Percentiles rank a stretch among this genome's conserved stretches.
phyloP scores from a whole-genome alignment of 345 rosid genomes.

The Lepidium africanum region DNA sequence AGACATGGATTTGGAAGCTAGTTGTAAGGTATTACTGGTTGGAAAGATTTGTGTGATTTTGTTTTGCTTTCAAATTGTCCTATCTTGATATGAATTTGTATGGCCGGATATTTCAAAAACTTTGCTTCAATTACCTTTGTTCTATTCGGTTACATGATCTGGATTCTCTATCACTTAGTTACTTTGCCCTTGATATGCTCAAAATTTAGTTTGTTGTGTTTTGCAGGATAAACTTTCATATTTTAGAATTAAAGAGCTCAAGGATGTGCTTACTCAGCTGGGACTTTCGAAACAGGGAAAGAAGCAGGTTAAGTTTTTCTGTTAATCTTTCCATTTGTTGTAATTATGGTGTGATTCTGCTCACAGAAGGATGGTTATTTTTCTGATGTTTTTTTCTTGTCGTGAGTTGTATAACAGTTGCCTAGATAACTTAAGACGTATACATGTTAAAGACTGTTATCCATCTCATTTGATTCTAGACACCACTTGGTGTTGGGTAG shows the following conservation, averaged over 20 bases:
- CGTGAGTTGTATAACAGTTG: no score
- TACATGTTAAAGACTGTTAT: no score
- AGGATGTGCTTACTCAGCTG: constrained; percentile 71
- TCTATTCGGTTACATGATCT: no score
- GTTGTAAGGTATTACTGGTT: constrained; percentile 56
- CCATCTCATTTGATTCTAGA: no score
- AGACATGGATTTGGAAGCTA: constrained; percentile 68
- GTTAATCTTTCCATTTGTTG: background rate
- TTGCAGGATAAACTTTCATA: constrained; percentile 71
- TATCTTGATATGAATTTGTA: no score
- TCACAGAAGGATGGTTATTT: no score
- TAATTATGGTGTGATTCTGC: background rate
- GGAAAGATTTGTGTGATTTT: no score
- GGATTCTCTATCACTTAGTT: no score
- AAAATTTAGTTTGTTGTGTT: background rate
- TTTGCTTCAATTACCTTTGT: background rate
- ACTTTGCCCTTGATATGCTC: background rate
- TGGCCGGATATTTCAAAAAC: background rate
- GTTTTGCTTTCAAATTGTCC: no score
- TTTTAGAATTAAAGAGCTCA: constrained; percentile 91
- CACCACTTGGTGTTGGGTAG: no score
- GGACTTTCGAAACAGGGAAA: constrained; percentile 96
- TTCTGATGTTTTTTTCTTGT: no score
- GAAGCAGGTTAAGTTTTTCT: constrained; percentile 58
- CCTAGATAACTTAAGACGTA: no score